These are phyloP conservation scores for Plasmodium falciparum DNA, from an alignment of 169 alveolate species.

Conservation along the genomic window DNA sequence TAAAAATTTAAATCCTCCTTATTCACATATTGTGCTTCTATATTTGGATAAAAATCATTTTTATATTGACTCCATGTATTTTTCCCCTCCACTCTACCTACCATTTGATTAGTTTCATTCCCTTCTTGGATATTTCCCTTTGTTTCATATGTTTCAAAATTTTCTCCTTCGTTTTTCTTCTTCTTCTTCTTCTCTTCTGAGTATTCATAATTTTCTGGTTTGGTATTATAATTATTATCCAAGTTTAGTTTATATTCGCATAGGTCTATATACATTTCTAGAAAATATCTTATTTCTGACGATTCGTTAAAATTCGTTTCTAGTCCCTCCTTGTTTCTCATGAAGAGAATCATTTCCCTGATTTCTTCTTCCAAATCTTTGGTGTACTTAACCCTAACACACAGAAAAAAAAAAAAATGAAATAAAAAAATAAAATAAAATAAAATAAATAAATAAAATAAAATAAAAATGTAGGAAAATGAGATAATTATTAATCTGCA, in stretches of 20 bases:
- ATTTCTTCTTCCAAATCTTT: constrained; percentile 73
- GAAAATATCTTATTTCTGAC: constrained; percentile 51
- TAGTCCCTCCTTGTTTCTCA: constrained; percentile 64
- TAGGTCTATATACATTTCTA: constrained; percentile 75
- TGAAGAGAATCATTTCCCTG: constrained; percentile 59
- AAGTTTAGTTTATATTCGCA: constrained; percentile 72
- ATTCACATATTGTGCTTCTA: constrained; percentile 70
- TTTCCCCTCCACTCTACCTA: neutral
- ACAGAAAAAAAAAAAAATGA: neutral
- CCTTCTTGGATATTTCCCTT: neutral
- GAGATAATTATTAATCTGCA: too few relatives aligned
- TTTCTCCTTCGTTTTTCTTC: neutral
- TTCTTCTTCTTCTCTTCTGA: neutral
- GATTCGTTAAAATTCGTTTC: constrained; percentile 69
- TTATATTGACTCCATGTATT: constrained; percentile 74
- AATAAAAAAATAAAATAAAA: neutral
- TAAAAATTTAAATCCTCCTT: constrained; percentile 38
- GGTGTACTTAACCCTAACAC: constrained; percentile 42
- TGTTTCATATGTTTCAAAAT: neutral
- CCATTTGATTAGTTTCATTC: neutral
- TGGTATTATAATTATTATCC: constrained; percentile 64
- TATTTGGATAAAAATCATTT: constrained; percentile 66
- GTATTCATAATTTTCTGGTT: constrained; percentile 73
- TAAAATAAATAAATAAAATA: neutral
- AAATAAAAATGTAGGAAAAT: neutral